Conservation (phyloP, 345 rosid species). For the Anastatica hierochuntica region DNA sequence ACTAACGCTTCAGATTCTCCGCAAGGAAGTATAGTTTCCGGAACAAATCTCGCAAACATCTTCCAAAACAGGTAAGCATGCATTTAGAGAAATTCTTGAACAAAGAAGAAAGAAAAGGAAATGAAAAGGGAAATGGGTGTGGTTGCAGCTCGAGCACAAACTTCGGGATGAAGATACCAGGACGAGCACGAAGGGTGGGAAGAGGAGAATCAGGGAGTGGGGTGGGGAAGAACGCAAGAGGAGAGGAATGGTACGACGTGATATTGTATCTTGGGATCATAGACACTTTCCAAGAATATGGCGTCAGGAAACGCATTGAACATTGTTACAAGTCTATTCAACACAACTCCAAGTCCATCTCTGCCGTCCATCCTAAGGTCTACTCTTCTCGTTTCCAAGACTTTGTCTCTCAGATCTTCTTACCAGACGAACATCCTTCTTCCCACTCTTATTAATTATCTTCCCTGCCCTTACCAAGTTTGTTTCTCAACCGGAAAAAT, state of each 20-base stretch:
- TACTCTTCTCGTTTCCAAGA: slow-evolving; percentile 47
- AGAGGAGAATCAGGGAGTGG: slow-evolving; percentile 13
- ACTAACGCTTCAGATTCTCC: slow-evolving; percentile 15
- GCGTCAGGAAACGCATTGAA: slow-evolving; percentile 39
- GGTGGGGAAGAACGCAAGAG: neutral
- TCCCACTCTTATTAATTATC: neutral
- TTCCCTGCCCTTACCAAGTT: too few relatives aligned
- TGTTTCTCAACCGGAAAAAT: neutral
- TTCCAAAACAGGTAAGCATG: slow-evolving; percentile 32
- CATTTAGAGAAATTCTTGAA: too few relatives aligned
- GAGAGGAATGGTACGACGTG: slow-evolving; percentile 27
- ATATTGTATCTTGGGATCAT: slow-evolving; percentile 25
- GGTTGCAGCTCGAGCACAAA: slow-evolving; percentile 27
- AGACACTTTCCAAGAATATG: slow-evolving; percentile 40
- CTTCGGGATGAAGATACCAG: slow-evolving; percentile 35
- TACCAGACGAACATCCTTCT: neutral
- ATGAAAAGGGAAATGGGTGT: neutral
- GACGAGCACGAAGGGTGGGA: slow-evolving; percentile 30
- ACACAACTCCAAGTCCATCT: slow-evolving; percentile 36
- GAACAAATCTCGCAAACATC: slow-evolving; percentile 10
- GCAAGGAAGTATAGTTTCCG: slow-evolving; percentile 9
- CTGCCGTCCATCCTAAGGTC: slow-evolving; percentile 43
- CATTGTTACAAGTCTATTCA: slow-evolving; percentile 47
- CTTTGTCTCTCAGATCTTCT: neutral
- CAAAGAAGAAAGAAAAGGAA: too few relatives aligned